These are phyloP conservation scores for Lasiodiplodia sp. DNA, from an alignment of 2,329 filamentous ascomycete species.

Conservation along the genomic window DNA sequence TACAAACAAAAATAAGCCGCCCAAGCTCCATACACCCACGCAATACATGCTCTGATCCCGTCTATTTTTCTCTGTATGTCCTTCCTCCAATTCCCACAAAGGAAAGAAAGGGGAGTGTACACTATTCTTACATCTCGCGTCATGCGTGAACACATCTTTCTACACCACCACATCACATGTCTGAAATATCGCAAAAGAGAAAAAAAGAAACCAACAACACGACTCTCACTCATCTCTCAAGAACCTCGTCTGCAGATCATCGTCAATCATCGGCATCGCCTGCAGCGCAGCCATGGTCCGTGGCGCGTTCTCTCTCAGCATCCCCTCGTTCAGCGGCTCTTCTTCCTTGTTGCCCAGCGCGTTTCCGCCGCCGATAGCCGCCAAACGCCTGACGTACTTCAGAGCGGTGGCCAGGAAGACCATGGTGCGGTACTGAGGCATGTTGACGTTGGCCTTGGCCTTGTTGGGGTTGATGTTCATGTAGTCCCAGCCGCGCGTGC, in stretches of 20 bases:
- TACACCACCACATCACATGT: background rate
- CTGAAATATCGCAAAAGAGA: background rate
- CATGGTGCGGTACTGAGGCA: slow-evolving; percentile 54
- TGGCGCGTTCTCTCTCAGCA: slow-evolving; percentile 47
- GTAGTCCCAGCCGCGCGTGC: slow-evolving; percentile 37
- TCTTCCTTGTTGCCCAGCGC: slow-evolving; percentile 33
- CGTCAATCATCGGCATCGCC: slow-evolving; percentile 49
- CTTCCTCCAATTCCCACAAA: background rate
- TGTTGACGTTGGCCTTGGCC: slow-evolving; percentile 37
- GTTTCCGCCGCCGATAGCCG: slow-evolving; percentile 39
- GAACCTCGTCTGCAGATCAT: slow-evolving; percentile 42
- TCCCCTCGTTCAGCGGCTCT: slow-evolving; percentile 36
- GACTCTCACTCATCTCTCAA: slow-evolving; percentile 32
- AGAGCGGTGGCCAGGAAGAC: slow-evolving; percentile 51
- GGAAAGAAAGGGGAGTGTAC: background rate
- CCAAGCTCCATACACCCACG: background rate
- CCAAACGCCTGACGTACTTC: slow-evolving; percentile 43
- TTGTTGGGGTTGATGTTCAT: slow-evolving; percentile 42
- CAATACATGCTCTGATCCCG: too few species aligned
- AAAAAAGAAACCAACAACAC: background rate
- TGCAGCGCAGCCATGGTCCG: slow-evolving; percentile 51
- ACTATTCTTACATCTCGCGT: slow-evolving; percentile 14
- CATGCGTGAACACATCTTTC: background rate
- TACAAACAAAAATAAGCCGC: background rate
- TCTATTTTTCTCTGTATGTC: background rate